Evolutionary conservation across 345 rosid species (phyloP), one percentile per base, ranked within the genome.

Genomic region (Stellera chamaejasme): DNA sequence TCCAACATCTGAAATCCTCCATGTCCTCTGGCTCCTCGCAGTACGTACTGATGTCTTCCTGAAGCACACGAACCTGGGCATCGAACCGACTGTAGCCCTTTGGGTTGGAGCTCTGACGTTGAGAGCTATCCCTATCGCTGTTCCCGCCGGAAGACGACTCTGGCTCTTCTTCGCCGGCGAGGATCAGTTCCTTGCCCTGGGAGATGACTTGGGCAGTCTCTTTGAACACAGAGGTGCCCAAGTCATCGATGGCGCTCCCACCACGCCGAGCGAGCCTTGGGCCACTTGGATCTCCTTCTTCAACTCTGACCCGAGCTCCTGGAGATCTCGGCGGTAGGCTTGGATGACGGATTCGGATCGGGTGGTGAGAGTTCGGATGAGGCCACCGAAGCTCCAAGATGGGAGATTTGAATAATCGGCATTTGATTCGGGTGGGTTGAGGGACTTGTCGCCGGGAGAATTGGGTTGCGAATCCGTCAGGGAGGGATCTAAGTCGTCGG

Each of bases 241-340:
- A 55, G 25, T 82, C 96, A 58, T 88, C 93, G 53, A 92, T 79
- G 43, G 70, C 77, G 45, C 72, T 79, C 10, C 76, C 1, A 91
- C 90, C 3, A 66, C 76, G 28, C 66, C 96, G 16, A 85, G 70
- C 48, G 96, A 92, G 42, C 96, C 90, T 16, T 88, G 96, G 4
- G 93, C 96, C 27, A 82, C 95, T 65, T 88, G 90, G 65, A 92
- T 76, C 82, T 92, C 98, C 61, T 88, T 88, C 76, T 72, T 79
- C 27, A 92, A 60, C 19, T 95, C 98, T 26, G 90, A 66, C 15
- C 92, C 78, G 60, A 91, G 88, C 66, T 92, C 96, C 64, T 80
- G 62, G 11, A 92, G 90, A 74, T 88, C 96, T 48, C 92, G 90
- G 27, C 92, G 83, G 77, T 88, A 88, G 28, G 88, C 82, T 45